Percentiles rank a stretch among this genome's conserved stretches.
phyloP scores from a whole-genome alignment of 768 basidiomycete species.

The Tylopilus sp. region DNA sequence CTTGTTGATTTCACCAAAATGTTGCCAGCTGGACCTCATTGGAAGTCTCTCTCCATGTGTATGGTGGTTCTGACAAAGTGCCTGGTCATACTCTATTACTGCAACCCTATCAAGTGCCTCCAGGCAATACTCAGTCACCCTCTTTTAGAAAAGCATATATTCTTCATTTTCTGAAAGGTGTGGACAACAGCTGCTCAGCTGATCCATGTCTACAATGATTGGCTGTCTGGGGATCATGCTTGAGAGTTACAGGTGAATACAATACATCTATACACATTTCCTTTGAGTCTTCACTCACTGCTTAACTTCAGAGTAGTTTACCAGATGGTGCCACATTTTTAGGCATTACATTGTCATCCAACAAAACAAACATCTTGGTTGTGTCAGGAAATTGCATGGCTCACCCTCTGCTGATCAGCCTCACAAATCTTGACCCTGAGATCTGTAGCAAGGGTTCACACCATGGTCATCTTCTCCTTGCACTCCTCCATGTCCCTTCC shows the following conservation, averaged over 20 bases:
- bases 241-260: not conserved
- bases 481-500: no score
- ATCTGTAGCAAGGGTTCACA: no score
- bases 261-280: no score
- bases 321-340: not conserved
- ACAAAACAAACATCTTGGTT: no score
- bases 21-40: no score
- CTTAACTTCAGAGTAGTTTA: not conserved
- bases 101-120: not conserved
- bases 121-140: slow-evolving; percentile 1
- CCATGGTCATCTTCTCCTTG: no score
- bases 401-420: no score
- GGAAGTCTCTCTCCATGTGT: no score
- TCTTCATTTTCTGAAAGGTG: not conserved
- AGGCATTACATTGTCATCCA: not conserved
- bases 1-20: no score
- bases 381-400: no score
- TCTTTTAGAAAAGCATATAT: not conserved
- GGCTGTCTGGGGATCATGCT: not conserved
- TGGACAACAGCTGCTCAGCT: not conserved
- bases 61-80: no score
- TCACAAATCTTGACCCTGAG: no score
- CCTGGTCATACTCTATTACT: not conserved
- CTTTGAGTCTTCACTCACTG: not conserved
- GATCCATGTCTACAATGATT: not conserved